These are phyloP conservation scores for Talaromyces sp. DNA, from an alignment of 2,329 filamentous ascomycete species.

Conservation along the genomic window DNA sequence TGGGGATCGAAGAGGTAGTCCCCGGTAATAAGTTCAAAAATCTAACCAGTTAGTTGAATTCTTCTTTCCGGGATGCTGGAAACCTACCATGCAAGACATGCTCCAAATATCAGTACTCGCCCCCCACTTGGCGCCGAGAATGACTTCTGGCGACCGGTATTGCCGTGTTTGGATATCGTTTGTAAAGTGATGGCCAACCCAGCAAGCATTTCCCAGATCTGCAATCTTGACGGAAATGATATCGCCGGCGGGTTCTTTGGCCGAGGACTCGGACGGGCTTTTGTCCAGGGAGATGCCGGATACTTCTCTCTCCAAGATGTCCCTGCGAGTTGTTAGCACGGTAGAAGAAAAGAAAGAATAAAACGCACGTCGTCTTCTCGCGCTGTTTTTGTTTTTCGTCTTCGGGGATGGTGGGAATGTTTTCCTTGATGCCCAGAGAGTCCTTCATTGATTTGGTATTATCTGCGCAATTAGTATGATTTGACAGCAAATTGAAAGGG, in stretches of 20 bases:
- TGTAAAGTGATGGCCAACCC: conserved; percentile 98
- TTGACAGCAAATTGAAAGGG: conserved; percentile 23
- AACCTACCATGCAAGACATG: conserved; percentile 98
- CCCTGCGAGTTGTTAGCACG: conserved; percentile 46
- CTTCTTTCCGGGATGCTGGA: too few relatives aligned
- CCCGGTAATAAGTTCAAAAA: conserved; percentile 95
- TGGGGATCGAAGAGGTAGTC: conserved; percentile 98
- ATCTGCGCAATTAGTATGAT: conserved; percentile 43
- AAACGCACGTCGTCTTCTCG: conserved; percentile 84
- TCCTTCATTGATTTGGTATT: conserved; percentile 53
- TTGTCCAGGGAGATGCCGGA: conserved; percentile 93
- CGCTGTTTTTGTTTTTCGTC: conserved; percentile 70
- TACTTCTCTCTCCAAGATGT: conserved; percentile 85
- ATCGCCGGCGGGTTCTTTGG: conserved; percentile 45
- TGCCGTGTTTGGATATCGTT: conserved; percentile 98
- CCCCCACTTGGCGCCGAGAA: conserved; percentile 94
- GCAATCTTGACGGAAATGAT: conserved; percentile 99
- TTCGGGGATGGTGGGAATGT: conserved; percentile 22
- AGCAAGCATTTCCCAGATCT: conserved; percentile 95
- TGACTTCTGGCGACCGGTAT: conserved; percentile 95
- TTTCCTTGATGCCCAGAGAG: conserved; percentile 46
- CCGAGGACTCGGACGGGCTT: conserved; percentile 36
- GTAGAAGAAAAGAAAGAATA: not conserved
- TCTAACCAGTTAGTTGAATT: conserved; percentile 45
- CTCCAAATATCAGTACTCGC: conserved; percentile 99